Percentiles rank a stretch among this genome's conserved stretches.
Conservation (phyloP, 129 eudicot species). For the Centrapalus pauciflorus region DNA sequence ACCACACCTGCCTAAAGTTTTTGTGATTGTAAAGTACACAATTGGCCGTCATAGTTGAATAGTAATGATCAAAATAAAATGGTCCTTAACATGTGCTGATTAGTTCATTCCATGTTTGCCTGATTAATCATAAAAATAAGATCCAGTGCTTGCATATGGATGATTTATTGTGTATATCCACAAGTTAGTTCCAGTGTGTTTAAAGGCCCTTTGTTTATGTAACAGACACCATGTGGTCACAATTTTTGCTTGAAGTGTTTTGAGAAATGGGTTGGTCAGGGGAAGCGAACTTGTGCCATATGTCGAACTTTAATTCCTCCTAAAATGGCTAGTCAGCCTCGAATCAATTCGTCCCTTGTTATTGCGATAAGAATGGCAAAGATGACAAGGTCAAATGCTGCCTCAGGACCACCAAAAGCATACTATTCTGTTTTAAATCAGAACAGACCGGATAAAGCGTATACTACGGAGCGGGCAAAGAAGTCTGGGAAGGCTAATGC, state of each 20-base stretch:
- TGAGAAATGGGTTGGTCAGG: conserved; percentile 82
- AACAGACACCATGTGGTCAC: conserved; percentile 91
- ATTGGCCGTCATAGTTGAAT: neutral
- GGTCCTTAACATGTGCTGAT: neutral
- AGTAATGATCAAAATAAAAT: neutral
- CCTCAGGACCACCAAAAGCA: conserved; percentile 46
- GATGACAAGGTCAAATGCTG: conserved; percentile 29
- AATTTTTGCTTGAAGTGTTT: conserved; percentile 89
- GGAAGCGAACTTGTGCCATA: conserved; percentile 62
- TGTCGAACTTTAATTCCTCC: conserved; percentile 62
- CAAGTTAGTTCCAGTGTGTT: no score
- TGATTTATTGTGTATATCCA: no score
- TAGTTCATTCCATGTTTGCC: neutral
- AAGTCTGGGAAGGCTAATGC: conserved; percentile 90
- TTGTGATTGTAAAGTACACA: neutral
- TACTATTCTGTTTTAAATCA: conserved; percentile 46
- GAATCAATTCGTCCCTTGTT: conserved; percentile 68
- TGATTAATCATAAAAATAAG: neutral
- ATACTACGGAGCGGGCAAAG: conserved; percentile 80
- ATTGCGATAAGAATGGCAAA: conserved; percentile 73
- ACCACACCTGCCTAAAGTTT: neutral
- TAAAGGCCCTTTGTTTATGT: conserved; percentile 17
- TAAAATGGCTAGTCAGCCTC: conserved; percentile 66
- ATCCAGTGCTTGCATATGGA: neutral
- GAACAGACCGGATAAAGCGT: conserved; percentile 77